Evolutionary conservation across 2,329 filamentous ascomycete species (phyloP).

Genomic region (Ophiostoma sp.): DNA sequence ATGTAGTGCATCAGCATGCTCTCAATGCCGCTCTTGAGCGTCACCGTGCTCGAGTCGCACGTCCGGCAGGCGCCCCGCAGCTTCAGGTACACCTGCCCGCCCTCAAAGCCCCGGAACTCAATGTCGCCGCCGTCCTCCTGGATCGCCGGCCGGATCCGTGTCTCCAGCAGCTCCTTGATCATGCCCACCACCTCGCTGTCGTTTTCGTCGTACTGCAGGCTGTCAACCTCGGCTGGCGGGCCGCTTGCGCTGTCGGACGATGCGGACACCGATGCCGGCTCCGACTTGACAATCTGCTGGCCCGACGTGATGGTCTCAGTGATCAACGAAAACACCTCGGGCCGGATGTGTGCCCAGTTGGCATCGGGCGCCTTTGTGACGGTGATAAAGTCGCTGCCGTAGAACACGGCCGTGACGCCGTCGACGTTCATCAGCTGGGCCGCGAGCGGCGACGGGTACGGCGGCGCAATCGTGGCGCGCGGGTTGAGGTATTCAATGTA

Average conservation of each 20-base stretch:
- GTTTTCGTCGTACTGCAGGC: constrained; percentile 76
- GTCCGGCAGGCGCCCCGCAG: constrained; percentile 88
- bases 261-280: constrained; percentile 34
- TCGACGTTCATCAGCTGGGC: constrained; percentile 88
- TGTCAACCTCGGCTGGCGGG: constrained; percentile 53
- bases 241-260: constrained; percentile 30
- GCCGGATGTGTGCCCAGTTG: constrained; percentile 91
- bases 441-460: constrained; percentile 85
- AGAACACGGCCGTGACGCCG: constrained; percentile 91
- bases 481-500: constrained; percentile 92
- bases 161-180: constrained; percentile 98
- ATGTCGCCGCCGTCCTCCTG: constrained; percentile 98
- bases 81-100: constrained; percentile 80
- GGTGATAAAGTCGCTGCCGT: constrained; percentile 92
- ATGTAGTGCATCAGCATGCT: constrained; percentile 98
- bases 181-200: constrained; percentile 93
- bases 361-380: constrained; percentile 84
- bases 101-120: constrained; percentile 83
- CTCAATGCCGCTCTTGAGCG: constrained; percentile 95
- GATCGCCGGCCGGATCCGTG: constrained; percentile 87
- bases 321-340: constrained; percentile 91
- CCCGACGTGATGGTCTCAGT: constrained; percentile 86
- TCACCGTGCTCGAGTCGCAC: constrained; percentile 94
- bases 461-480: constrained; percentile 79
- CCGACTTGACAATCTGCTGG: constrained; percentile 69